phyloP scores from a whole-genome alignment of 805 yeast species.

The Candida jianshihensis region DNA sequence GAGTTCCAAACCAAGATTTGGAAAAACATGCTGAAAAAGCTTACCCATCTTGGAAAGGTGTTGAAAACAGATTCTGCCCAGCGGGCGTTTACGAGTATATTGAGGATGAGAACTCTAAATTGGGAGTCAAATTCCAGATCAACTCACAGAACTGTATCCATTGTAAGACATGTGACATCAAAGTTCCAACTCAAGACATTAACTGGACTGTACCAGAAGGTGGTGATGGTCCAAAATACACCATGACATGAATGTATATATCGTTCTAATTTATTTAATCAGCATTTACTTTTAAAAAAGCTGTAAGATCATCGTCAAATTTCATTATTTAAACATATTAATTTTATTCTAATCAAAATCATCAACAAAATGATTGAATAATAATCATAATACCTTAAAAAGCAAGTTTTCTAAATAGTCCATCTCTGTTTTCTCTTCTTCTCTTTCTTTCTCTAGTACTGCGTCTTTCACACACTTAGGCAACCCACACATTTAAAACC shows the following conservation, averaged over 20 bases:
- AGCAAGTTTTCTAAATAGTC: too few relatives aligned
- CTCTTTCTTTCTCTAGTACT: too few relatives aligned
- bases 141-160: slow-evolving; percentile 97
- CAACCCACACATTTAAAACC: slow-evolving; percentile 36
- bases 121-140: slow-evolving; percentile 82
- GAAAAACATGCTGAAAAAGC: slow-evolving; percentile 59
- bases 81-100: slow-evolving; percentile 96
- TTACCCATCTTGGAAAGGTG: slow-evolving; percentile 75
- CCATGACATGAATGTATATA: slow-evolving; percentile 48
- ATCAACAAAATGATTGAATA: too few relatives aligned
- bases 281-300: too few relatives aligned
- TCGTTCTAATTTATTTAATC: too few relatives aligned
- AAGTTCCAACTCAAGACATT: slow-evolving; percentile 91
- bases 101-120: slow-evolving; percentile 48
- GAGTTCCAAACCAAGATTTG: slow-evolving; percentile 57
- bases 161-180: slow-evolving; percentile 97
- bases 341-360: too few relatives aligned
- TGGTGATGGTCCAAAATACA: slow-evolving; percentile 97
- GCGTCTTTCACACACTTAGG: slow-evolving; percentile 17
- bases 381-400: too few relatives aligned
- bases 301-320: too few relatives aligned
- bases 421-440: too few relatives aligned
- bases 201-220: slow-evolving; percentile 98
- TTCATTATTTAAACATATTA: too few relatives aligned
- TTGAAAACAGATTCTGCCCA: slow-evolving; percentile 92